These are phyloP conservation scores for Candida insectorum DNA, from an alignment of 805 yeast genomes.

Conservation along the genomic window DNA sequence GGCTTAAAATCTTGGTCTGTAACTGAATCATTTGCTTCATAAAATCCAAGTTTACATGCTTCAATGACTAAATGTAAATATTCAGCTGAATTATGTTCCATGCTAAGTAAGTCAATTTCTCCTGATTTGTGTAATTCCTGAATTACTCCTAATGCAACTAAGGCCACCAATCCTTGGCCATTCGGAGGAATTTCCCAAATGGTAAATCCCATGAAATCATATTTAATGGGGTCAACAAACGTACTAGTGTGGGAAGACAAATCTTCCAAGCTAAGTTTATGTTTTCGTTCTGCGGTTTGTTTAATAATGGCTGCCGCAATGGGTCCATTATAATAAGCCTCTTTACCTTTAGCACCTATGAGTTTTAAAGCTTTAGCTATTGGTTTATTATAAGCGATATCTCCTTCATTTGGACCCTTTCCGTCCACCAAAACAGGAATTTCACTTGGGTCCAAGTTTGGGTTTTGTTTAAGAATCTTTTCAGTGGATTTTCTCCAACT, in stretches of 20 bases:
- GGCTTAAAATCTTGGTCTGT: slow-evolving; percentile 53
- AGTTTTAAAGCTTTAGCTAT: slow-evolving; percentile 51
- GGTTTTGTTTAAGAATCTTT: slow-evolving; percentile 37
- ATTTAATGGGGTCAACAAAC: slow-evolving; percentile 60
- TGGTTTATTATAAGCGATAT: slow-evolving; percentile 47
- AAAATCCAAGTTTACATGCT: slow-evolving; percentile 66
- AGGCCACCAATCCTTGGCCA: slow-evolving; percentile 77
- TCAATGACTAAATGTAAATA: slow-evolving; percentile 71
- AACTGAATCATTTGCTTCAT: slow-evolving; percentile 72
- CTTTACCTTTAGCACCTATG: slow-evolving; percentile 56
- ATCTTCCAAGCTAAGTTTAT: slow-evolving; percentile 55
- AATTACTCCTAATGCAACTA: slow-evolving; percentile 66
- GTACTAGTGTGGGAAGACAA: slow-evolving; percentile 55
- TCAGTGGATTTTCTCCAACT: slow-evolving; percentile 43
- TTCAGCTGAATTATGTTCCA: slow-evolving; percentile 66
- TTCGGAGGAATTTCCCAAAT: slow-evolving; percentile 86
- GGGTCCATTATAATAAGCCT: slow-evolving; percentile 69
- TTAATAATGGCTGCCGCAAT: slow-evolving; percentile 63
- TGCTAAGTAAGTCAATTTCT: slow-evolving; percentile 33
- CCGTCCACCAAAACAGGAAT: slow-evolving; percentile 35
- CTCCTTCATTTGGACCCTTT: slow-evolving; percentile 52
- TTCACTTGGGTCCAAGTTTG: slow-evolving; percentile 21
- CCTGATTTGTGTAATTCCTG: slow-evolving; percentile 48
- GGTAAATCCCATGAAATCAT: slow-evolving; percentile 47
- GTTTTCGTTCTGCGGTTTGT: slow-evolving; percentile 51